phyloP scores from a whole-genome alignment of 345 rosid species.

The Lumnitzera littorea region DNA sequence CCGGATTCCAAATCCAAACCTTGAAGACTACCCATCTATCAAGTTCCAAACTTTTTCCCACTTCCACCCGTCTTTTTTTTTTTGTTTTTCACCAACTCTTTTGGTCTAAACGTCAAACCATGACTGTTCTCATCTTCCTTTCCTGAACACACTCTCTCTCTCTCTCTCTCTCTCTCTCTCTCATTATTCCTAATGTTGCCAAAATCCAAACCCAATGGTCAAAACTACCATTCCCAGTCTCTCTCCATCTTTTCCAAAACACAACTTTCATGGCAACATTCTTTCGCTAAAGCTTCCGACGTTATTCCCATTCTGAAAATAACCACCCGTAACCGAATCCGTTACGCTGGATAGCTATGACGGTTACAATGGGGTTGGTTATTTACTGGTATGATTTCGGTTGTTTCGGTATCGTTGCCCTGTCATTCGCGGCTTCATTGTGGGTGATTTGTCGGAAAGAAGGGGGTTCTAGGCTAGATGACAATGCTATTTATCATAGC shows the following conservation, averaged over 20 bases:
- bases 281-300: not conserved
- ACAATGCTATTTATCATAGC: conserved; percentile 14
- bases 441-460: conserved; percentile 16
- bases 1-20: too few species aligned
- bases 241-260: not conserved
- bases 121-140: not conserved
- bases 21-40: too few species aligned
- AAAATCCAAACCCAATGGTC: conserved; percentile 24
- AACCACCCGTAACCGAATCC: not conserved
- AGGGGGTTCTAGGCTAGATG: conserved; percentile 13
- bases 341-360: not conserved
- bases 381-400: conserved; percentile 12
- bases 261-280: not conserved
- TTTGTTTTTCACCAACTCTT: too few species aligned
- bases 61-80: too few species aligned
- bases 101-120: too few species aligned
- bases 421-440: conserved; percentile 8
- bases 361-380: conserved; percentile 5
- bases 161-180: conserved; percentile 3
- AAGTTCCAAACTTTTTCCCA: too few species aligned
- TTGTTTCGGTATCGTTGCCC: conserved; percentile 11
- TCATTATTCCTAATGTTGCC: not conserved
- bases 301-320: too few species aligned
- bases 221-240: conserved; percentile 27
- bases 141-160: conserved; percentile 4